A percentile compares a stretch with the other conserved stretches of the same genome.
Evolutionary conservation across 768 basidiomycete genomes (phyloP).

Genomic region (Lentinula boryana): DNA sequence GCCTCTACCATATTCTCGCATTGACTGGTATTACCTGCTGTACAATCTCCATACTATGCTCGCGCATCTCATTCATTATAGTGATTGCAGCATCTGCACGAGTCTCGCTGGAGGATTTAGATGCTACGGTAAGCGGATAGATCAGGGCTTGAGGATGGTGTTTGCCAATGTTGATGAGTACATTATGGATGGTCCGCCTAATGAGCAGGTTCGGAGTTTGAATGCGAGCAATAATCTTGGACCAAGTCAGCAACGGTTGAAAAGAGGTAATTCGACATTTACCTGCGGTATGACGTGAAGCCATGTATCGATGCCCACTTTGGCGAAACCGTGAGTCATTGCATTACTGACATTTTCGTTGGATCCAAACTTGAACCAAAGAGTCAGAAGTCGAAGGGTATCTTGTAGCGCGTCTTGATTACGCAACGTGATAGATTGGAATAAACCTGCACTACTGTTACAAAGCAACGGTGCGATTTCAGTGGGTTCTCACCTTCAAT

Average conservation of each 20-base stretch:
- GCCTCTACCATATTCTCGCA: neutral
- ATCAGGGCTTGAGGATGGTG: conserved; percentile 97
- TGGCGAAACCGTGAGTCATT: conserved; percentile 80
- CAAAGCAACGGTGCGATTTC: neutral
- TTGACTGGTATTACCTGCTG: conserved; percentile 53
- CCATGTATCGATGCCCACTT: conserved; percentile 96
- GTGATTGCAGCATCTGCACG: conserved; percentile 76
- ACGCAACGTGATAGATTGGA: conserved; percentile 87
- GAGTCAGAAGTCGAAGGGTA: conserved; percentile 82
- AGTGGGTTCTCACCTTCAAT: conserved; percentile 63
- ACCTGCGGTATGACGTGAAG: conserved; percentile 98
- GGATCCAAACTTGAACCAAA: conserved; percentile 98
- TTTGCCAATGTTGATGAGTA: conserved; percentile 89
- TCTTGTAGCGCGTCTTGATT: conserved; percentile 93
- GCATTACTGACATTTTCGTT: conserved; percentile 87
- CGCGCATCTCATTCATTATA: conserved; percentile 91
- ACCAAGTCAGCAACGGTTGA: neutral
- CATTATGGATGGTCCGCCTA: conserved; percentile 79
- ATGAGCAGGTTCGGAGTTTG: conserved; percentile 90
- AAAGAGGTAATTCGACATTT: conserved; percentile 9
- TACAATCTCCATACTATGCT: conserved; percentile 84
- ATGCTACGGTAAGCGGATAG: conserved; percentile 93
- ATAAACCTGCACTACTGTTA: conserved; percentile 60
- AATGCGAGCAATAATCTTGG: conserved; percentile 94
- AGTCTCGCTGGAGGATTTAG: conserved; percentile 83